A percentile compares a stretch with the other conserved stretches of the same genome.
Evolutionary conservation across 208 protist species (phyloP).

Genomic region (Phytomonas sp.): DNA sequence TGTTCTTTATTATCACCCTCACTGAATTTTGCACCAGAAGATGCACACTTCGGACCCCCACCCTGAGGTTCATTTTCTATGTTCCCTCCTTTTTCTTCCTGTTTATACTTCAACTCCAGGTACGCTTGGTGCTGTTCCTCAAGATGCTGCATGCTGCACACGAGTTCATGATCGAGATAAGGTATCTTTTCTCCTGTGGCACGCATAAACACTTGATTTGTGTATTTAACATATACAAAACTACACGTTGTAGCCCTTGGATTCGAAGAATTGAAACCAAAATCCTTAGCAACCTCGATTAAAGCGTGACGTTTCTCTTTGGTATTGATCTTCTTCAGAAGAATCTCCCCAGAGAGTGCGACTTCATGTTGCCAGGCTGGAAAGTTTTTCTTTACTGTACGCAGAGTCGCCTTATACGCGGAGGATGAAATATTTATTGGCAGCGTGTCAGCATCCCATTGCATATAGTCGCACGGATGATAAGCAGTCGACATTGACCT

Average conservation of each 20-base stretch:
- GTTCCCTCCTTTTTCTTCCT: conserved; percentile 7
- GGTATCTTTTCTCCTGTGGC: conserved; percentile 9
- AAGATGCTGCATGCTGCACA: conserved; percentile 9
- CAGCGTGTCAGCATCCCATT: neutral
- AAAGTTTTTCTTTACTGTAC: neutral
- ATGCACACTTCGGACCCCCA: no score
- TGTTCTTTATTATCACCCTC: neutral
- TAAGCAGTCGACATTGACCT: neutral
- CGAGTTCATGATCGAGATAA: conserved; percentile 9
- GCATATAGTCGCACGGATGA: neutral
- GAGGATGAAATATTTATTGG: conserved; percentile 4
- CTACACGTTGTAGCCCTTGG: conserved; percentile 7
- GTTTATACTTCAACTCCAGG: neutral
- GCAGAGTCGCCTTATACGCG: conserved; percentile 5
- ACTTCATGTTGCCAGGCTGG: conserved; percentile 2
- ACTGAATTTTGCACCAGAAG: no score
- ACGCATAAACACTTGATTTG: conserved; percentile 15
- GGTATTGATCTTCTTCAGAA: conserved; percentile 5
- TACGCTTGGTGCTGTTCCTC: neutral
- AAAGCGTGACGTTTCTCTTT: conserved; percentile 7
- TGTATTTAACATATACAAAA: conserved; percentile 12
- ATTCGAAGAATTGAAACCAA: conserved; percentile 5
- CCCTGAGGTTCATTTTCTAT: conserved; percentile 2
- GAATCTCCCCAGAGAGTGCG: conserved; percentile 15
- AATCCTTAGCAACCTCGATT: conserved; percentile 7